Evolutionary conservation across 768 basidiomycete species (phyloP), one percentile per base, ranked within the genome.

Genomic region (Tricholoma flavovirens): DNA sequence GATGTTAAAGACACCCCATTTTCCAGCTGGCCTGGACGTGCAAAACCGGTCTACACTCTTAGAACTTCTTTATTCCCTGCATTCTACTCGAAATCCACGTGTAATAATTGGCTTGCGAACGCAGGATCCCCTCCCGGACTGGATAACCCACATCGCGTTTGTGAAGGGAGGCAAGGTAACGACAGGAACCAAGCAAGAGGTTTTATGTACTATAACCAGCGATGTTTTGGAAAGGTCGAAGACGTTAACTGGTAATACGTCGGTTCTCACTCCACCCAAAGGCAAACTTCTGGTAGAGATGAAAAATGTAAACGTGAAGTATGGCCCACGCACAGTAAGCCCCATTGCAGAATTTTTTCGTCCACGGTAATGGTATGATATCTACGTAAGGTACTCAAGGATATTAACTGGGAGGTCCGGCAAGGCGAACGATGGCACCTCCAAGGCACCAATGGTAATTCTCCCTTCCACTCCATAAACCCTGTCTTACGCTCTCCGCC

Each of bases 401-500:
- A 84, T 55, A 82, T 98, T 48, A 80, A 81, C 54, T 98, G 95
- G 96, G 80, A 83, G 36, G 85, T 98, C 57, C 77, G 77, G 2
- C 79, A 82, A 61, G 92, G 93, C 38, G 86, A 95, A 43, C 79
- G 89, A 26, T 98, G 93, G 92, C 90, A 95, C 64, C 82, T 99
- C 11, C 82, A 86, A 63, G 95, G 96, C 8, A 73, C 84, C 21
- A 99, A 98, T 66, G 96, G 91, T 87, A 67, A 26, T 26, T 26
- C 32, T 73, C 10, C 11, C 11, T 35, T 21, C 14, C 42, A 29
- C n/a, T 32, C 11, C 29, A 5, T 42, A 19, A 6, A 30, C 22
- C 24, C 57, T 8, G n/a, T 30, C 43, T 24, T 10, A n/a, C 36
- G n/a, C n/a, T 50, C 14, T 17, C 12, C 17, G 21, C 3, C 64